Percentiles rank a stretch among this genome's conserved stretches.
phyloP scores from a whole-genome alignment of 371 early-diverging fungal genomes.

The Mucor lusitanicus region DNA sequence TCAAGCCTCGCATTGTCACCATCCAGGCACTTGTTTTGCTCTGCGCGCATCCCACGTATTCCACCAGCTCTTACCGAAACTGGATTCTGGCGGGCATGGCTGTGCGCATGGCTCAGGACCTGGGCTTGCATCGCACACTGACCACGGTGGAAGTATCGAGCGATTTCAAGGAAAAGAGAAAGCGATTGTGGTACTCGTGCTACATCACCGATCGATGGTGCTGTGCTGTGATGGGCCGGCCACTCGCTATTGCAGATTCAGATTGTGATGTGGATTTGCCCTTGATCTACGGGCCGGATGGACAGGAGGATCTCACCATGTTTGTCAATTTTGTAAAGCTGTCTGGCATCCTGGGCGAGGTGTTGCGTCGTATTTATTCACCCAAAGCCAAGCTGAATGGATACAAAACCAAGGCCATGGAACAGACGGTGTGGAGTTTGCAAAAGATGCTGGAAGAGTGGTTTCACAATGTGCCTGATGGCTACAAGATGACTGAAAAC shows the following conservation, averaged over 20 bases:
- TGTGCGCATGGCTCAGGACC: slow-evolving; percentile 49
- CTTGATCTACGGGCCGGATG: not conserved
- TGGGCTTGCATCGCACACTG: slow-evolving; percentile 37
- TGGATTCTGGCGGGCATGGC: slow-evolving; percentile 55
- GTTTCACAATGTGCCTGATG: slow-evolving; percentile 24
- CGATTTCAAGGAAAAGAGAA: slow-evolving; percentile 20
- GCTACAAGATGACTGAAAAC: slow-evolving; percentile 23
- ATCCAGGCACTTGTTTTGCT: slow-evolving; percentile 47
- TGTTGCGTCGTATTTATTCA: slow-evolving; percentile 38
- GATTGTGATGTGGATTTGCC: slow-evolving; percentile 44
- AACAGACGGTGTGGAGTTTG: slow-evolving; percentile 26
- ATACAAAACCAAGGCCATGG: slow-evolving; percentile 25
- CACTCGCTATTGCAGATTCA: slow-evolving; percentile 42
- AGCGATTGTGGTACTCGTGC: slow-evolving; percentile 34
- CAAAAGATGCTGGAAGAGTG: slow-evolving; percentile 35
- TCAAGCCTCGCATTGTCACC: slow-evolving; percentile 37
- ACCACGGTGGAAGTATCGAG: slow-evolving; percentile 18
- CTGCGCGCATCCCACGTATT: slow-evolving; percentile 39
- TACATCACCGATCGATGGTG: slow-evolving; percentile 43
- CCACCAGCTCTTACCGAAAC: slow-evolving; percentile 34
- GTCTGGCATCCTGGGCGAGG: slow-evolving; percentile 39
- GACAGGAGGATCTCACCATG: slow-evolving; percentile 14
- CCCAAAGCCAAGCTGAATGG: slow-evolving; percentile 32
- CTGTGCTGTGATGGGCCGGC: slow-evolving; percentile 44
- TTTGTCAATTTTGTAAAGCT: slow-evolving; percentile 37